A percentile compares a stretch with the other conserved stretches of the same genome.
These are phyloP conservation scores for Mycena floridula DNA, from an alignment of 768 basidiomycete genomes.

Conservation along the genomic window DNA sequence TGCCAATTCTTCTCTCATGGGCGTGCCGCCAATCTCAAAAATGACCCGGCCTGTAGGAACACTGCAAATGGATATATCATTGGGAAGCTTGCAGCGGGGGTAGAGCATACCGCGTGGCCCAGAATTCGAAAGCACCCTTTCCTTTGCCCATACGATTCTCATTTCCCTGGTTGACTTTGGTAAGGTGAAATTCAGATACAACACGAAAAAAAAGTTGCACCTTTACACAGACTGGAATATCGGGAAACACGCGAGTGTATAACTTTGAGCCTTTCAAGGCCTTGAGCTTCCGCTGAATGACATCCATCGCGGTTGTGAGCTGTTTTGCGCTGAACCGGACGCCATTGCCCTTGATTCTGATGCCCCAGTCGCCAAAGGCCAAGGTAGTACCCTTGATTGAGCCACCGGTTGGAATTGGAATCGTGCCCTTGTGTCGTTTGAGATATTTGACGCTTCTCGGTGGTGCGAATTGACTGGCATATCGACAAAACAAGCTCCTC, in stretches of 20 bases:
- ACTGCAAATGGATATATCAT: slow-evolving; percentile 29
- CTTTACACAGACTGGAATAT: slow-evolving; percentile 97
- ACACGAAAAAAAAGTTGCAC: slow-evolving; percentile 28
- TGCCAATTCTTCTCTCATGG: slow-evolving; percentile 88
- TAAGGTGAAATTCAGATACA: background rate
- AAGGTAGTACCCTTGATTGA: slow-evolving; percentile 92
- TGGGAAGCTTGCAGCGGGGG: background rate
- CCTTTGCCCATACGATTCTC: slow-evolving; percentile 99
- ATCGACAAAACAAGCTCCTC: slow-evolving; percentile 33
- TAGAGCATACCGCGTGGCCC: slow-evolving; percentile 77
- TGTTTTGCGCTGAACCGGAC: slow-evolving; percentile 85
- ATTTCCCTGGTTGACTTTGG: slow-evolving; percentile 58
- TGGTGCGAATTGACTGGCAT: slow-evolving; percentile 66
- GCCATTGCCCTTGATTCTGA: slow-evolving; percentile 80
- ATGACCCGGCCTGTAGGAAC: slow-evolving; percentile 86
- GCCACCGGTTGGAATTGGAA: slow-evolving; percentile 84
- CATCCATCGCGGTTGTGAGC: slow-evolving; percentile 79
- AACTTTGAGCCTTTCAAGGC: slow-evolving; percentile 83
- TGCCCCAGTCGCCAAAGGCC: slow-evolving; percentile 87
- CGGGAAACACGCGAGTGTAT: slow-evolving; percentile 88
- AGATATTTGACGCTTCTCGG: slow-evolving; percentile 79
- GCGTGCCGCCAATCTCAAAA: slow-evolving; percentile 88
- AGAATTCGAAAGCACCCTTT: slow-evolving; percentile 95
- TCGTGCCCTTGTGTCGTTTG: slow-evolving; percentile 86
- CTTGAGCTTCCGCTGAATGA: slow-evolving; percentile 87